Base-by-base conservation (phyloP, 306 rosid species). In the Lathyrus aphaca region DNA sequence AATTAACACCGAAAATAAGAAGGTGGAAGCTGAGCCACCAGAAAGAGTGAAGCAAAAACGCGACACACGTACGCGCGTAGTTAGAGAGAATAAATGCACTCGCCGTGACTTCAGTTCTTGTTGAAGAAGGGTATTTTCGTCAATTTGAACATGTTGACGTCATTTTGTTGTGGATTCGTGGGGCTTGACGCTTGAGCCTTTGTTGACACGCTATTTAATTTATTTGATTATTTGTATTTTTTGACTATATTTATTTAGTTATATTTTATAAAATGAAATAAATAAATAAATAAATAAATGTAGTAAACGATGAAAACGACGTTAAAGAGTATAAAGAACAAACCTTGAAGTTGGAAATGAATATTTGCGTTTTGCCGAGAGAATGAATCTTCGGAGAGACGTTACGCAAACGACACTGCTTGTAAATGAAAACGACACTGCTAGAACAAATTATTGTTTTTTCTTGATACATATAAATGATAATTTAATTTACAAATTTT, bases 311-410 rank as follows among this genome's bases (percentile, higher is more conserved):
- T n/a, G 71, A 72, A 68, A 73, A 68, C 70, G 79, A 80, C 68
- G 60, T 58, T 29, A 37, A 46, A 8, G 45, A 21, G 69, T 66
- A 12, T 57, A 53, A 67, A 74, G 58, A 35, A 17, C 66, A 63
- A 60, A 49, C 37, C 46, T 19, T 48, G 49, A 49, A 65, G 43
- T 49, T 58, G 78, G 65, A 57, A 45, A 25, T 56, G 60, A 55
- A 67, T 67, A 35, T 55, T 74, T 72, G 74, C 69, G 59, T 72
- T 72, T 40, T 7, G 72, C 18, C 0, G 16, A 39, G 44, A 44
- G 80, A 71, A 65, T 49, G 74, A 75, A 69, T 70, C 80, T 74
- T 80, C 67, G 23, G 70, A 64, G 44, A 80, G 84, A 75, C 81
- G 81, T 75, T 80, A 75, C 25, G 74, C 74, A 70, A 70, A 80